Base-by-base conservation (phyloP, 2,329 filamentous ascomycete genomes). In the Penicillium sp. region DNA sequence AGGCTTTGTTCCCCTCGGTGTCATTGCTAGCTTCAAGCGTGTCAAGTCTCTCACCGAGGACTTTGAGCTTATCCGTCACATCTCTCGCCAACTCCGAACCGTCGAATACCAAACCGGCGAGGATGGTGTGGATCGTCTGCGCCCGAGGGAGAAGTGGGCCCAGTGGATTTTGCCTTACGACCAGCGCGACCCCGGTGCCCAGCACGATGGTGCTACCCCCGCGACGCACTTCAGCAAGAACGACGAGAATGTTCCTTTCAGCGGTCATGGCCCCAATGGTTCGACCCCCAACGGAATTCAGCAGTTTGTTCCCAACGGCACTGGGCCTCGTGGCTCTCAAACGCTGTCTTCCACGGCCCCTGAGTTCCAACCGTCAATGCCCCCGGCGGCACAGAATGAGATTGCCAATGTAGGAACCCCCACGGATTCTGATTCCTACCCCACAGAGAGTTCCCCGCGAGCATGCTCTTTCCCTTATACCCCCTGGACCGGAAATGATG, bases 1-100 rank as follows among this genome's bases (percentile, higher is more conserved):
- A 72, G 94, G 94, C 16, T 97, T 92, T 68, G 92, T 97, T 13
- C 87, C 86, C 47, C 77, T 99, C 48, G 81, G 83, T 29, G 83
- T 96, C 54, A 88, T 99, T 63, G 84, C 89, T 19, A 83, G 81
- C n/a, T 99, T 99, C 80, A 91, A 91, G 73, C 88, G 94, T 55
- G 88, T 96, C 70, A 87, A 87, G 73, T 78, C 83, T 24, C 76
- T 95, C 26, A 89, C 88, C 0, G 83, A 84, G 47, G 87, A 96
- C 54, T 77, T 87, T 53, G 86, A 90, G 34, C 74, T 92, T 51
- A 79, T 97, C 56, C 90, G 90, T 56, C 81, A 83, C 51, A 91
- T 89, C 13, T 92, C 89, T 68, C 83, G 88, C 52, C 83, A 88
- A 59, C 91, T 91, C 0, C 80, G 81, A 9, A 82, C 82, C 34